Percentiles rank a stretch among this genome's conserved stretches.
phyloP scores from a whole-genome alignment of 805 yeast species.

The Scheffersomyces amazonensis region DNA sequence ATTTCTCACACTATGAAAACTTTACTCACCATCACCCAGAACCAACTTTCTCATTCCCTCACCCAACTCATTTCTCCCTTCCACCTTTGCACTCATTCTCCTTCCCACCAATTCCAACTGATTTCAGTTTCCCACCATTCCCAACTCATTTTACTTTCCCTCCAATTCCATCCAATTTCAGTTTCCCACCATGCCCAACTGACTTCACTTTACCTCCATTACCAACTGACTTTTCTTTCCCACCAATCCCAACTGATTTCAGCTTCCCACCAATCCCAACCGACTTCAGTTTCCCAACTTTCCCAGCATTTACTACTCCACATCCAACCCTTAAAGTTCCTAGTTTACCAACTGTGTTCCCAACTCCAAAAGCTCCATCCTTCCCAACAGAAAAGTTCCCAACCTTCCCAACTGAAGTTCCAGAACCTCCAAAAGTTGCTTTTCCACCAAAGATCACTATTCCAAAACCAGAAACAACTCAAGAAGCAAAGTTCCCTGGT shows the following conservation, averaged over 20 bases:
- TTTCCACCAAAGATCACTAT: neutral
- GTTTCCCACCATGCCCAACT: neutral
- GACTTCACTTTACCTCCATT: no score
- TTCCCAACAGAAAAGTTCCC: neutral
- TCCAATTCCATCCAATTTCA: no score
- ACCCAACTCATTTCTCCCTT: neutral
- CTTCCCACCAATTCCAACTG: neutral
- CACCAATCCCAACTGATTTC: neutral
- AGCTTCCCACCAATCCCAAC: neutral
- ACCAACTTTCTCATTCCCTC: neutral
- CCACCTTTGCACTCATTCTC: neutral
- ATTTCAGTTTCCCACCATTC: neutral
- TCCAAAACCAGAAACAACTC: neutral
- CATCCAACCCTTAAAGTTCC: neutral
- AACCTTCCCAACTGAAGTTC: neutral
- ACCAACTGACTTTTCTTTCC: neutral
- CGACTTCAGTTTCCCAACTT: neutral
- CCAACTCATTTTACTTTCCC: neutral
- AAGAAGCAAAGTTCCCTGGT: no score
- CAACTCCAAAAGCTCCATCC: neutral
- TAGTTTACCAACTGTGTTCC: neutral
- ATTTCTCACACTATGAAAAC: neutral
- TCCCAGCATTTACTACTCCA: neutral
- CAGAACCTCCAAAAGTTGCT: neutral
- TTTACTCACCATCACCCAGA: neutral